Evolutionary conservation across 2,329 filamentous ascomycete species (phyloP).

Genomic region (Fusarium duplospermum): DNA sequence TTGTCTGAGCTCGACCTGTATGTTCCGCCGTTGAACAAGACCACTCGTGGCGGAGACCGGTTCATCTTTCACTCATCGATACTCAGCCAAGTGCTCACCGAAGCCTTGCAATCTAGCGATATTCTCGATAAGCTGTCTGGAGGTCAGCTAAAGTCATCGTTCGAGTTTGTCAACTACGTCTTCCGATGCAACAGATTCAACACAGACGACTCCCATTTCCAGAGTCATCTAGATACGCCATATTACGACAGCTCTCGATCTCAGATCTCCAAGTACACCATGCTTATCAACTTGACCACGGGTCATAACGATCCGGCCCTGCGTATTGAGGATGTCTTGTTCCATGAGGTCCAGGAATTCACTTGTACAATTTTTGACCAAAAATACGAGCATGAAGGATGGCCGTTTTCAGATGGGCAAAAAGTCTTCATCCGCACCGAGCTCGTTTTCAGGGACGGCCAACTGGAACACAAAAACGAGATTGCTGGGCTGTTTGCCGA

Average conservation of each 20-base stretch:
- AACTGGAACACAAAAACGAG: background rate
- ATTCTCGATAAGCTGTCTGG: background rate
- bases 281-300: background rate
- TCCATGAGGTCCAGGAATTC: background rate
- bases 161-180: background rate
- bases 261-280: background rate
- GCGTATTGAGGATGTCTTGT: background rate
- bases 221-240: background rate
- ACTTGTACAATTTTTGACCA: background rate
- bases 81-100: background rate
- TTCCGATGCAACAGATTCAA: background rate
- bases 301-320: background rate
- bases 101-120: background rate
- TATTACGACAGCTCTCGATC: background rate
- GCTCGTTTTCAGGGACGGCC: background rate
- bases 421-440: background rate
- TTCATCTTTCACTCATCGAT: background rate
- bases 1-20: background rate
- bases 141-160: background rate
- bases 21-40: background rate
- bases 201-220: background rate
- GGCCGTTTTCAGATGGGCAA: background rate
- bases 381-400: background rate
- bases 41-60: background rate
- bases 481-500: background rate